Percentiles rank a stretch among this genome's conserved stretches.
These are phyloP conservation scores for Suaeda aralocaspica DNA, from an alignment of 148 eudicot genomes.

Conservation along the genomic window DNA sequence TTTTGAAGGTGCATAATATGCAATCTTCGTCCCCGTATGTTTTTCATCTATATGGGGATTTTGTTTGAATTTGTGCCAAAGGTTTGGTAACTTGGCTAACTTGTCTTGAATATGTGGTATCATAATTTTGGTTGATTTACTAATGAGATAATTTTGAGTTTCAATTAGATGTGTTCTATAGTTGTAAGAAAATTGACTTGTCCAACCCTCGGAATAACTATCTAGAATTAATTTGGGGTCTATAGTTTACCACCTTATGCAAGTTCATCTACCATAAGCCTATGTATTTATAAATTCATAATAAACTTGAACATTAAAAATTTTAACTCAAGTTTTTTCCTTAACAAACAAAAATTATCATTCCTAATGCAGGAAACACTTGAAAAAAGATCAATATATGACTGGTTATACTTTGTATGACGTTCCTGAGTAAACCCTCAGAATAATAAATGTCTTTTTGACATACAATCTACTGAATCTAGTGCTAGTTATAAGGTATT, in stretches of 20 bases:
- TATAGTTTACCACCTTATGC: too few species aligned
- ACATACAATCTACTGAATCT: background rate
- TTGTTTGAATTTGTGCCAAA: background rate
- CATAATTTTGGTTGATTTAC: slow-evolving; percentile 24
- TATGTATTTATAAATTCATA: too few species aligned
- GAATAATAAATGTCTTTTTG: background rate
- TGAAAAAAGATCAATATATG: too few species aligned
- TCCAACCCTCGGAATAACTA: background rate
- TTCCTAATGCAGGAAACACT: too few species aligned
- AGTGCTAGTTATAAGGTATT: background rate
- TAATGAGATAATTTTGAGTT: slow-evolving; percentile 2
- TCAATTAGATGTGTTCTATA: background rate
- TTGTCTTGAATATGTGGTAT: slow-evolving; percentile 22
- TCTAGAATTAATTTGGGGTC: too few species aligned
- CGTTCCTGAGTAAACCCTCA: background rate
- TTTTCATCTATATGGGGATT: slow-evolving; percentile 21
- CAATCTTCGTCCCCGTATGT: slow-evolving; percentile 16
- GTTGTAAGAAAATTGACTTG: too few species aligned
- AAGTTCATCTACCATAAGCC: too few species aligned
- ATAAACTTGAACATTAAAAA: too few species aligned
- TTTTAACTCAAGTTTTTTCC: too few species aligned
- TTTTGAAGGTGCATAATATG: slow-evolving; percentile 9
- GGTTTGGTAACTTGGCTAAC: slow-evolving; percentile 14
- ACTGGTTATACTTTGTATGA: background rate
- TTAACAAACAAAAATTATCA: too few species aligned